Conservation (phyloP, 306 rosid species). For the Medicago truncatula region MtrunA17r5.0-ANR NC_053049.1:31700001-31700500, state of each 20-base stretch:
- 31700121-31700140: slow-evolving; percentile 78
- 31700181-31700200: slow-evolving; percentile 68
- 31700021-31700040: slow-evolving; percentile 71
- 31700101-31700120: slow-evolving; percentile 73
- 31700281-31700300: too few relatives aligned
- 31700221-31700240: fast-evolving
- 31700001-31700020: neutral
- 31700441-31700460: too few relatives aligned
- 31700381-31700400: too few relatives aligned
- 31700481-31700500: too few relatives aligned
- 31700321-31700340: too few relatives aligned
- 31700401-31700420: too few relatives aligned
- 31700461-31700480: too few relatives aligned
- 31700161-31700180: slow-evolving; percentile 5
- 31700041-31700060: slow-evolving; percentile 58
- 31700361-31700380: too few relatives aligned
- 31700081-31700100: slow-evolving; percentile 54
- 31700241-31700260: neutral
- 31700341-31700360: too few relatives aligned
- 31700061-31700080: slow-evolving; percentile 25
- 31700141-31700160: slow-evolving; percentile 38
- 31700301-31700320: too few relatives aligned
- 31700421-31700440: too few relatives aligned
- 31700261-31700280: neutral
- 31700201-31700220: too few relatives aligned